Base-by-base conservation (phyloP, 371 early-diverging fungal genomes). In the Umbelopsis sp. region DNA sequence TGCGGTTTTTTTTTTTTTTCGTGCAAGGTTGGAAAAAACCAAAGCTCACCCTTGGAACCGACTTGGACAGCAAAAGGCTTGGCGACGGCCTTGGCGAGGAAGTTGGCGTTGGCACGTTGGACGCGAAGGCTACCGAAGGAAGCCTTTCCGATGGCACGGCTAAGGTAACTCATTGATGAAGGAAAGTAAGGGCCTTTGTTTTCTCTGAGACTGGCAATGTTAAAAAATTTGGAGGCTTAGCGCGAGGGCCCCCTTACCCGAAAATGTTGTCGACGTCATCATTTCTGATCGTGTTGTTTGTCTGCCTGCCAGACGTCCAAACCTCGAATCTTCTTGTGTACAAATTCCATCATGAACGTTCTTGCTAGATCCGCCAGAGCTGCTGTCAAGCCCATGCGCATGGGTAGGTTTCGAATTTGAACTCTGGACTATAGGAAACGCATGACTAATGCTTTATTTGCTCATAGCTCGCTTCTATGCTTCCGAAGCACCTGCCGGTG, bases 391-490 rank as follows among this genome's bases (percentile, higher is more conserved):
- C 73, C 82, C 70, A 57, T 77, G 53, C 78, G 81, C 63, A 73
- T 81, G 74, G 81, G 83, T 88, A 86, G 76, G 76, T 41, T 10
- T 48, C 16, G n/a, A 41, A 46, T 29, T 52, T 32, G 25, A 63
- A n/a, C 22, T 25, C 24, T 22, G 62, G 1, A 37, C 29, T 35
- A 18, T 44, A 22, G 32, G 1, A 24, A 22, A 35, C 24, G 24
- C 41, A 20, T 25, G 4, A 20, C 5, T 52, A 51, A n/a, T 29
- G 48, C 41, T 32, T 29, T 6, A 37, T 45, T 22, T 22, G 22
- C 46, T 70, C 25, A 62, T 76, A 89, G 89, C 81, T 74, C 87
- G 93, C 77, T 79, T 78, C 74, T 94, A 93, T 72, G 94, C 94
- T 66, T 87, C 89, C 52, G 93, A 93, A 75, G 87, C 92, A 44